Evolutionary conservation across 2,329 filamentous ascomycete genomes (phyloP), one percentile per base, ranked within the genome.

Genomic region (Akanthomyces dipterigenus): DNA sequence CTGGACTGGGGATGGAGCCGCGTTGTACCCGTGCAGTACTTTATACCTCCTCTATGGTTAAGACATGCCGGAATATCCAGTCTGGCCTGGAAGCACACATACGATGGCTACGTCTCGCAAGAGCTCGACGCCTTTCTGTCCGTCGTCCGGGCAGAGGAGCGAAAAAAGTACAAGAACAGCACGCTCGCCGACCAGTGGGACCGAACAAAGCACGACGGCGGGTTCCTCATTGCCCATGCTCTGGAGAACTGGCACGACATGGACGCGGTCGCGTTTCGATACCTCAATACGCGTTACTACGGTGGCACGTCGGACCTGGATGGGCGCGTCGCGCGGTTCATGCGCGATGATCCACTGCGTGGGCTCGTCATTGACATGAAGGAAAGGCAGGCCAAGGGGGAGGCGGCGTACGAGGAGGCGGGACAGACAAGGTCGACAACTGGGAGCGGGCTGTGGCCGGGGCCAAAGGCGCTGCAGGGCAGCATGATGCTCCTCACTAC

Each of bases 281-380:
- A 73, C 53, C 71, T 73, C 62, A 70, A 72, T 36, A 66, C 60
- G 54, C 55, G 55, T 3, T 50, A 59, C n/a, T 59, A 59, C 18
- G 55, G 55, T 22, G 55, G 55, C 22, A 59, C 55, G 24, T 16
- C 55, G 34, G 55, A 50, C 36, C 7, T 59, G 34, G 55, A 59
- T 2, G 55, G 22, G 2, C 55, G 55, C 26, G 26, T 59, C n/a
- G 26, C 28, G 24, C 45, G 46, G 12, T 59, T 59, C 24, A 12
- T 59, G 34, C 34, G 20, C 11, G 46, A 50, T n/a, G 55, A 59
- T 31, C 55, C 55, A 46, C 36, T 59, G 36, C 45, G 55, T 5
- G 43, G 24, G 9, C 55, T 59, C 9, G 55, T 59, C 8, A 42
- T 59, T 11, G 46, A 59, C 2, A 51, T 59, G 55, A 59, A 59